These are phyloP conservation scores for Candida xiaguanensis DNA, from an alignment of 805 yeast species.

Conservation along the genomic window DNA sequence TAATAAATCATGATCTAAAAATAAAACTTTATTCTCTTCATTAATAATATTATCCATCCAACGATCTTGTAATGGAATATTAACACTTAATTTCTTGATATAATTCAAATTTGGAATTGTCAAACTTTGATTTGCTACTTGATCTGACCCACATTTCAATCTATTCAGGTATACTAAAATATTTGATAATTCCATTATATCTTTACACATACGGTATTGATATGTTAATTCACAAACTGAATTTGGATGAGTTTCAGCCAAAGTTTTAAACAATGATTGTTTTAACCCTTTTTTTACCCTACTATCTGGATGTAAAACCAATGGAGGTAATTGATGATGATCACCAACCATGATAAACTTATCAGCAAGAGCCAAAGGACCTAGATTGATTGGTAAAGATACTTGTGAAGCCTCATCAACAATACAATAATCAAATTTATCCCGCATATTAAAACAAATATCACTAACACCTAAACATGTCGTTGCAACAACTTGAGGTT, in stretches of 20 bases:
- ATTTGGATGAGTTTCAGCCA: slow-evolving; percentile 70
- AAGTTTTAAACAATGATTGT: slow-evolving; percentile 67
- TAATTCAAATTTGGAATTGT: slow-evolving; percentile 36
- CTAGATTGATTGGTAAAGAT: slow-evolving; percentile 85
- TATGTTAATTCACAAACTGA: slow-evolving; percentile 72
- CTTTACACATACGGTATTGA: slow-evolving; percentile 92
- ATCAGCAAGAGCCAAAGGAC: slow-evolving; percentile 76
- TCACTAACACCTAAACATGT: slow-evolving; percentile 80
- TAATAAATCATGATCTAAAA: slow-evolving; percentile 72
- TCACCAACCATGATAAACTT: slow-evolving; percentile 94
- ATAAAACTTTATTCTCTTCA: slow-evolving; percentile 60
- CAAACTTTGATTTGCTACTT: slow-evolving; percentile 59
- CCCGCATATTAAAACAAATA: slow-evolving; percentile 50
- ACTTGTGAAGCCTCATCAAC: slow-evolving; percentile 97
- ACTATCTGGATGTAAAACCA: slow-evolving; percentile 57
- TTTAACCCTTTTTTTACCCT: slow-evolving; percentile 68
- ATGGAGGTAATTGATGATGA: slow-evolving; percentile 89
- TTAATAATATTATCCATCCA: slow-evolving; percentile 63
- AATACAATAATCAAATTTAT: slow-evolving; percentile 83
- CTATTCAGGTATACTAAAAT: slow-evolving; percentile 71
- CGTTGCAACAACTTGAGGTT: slow-evolving; percentile 76
- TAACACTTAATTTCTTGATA: slow-evolving; percentile 9
- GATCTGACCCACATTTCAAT: slow-evolving; percentile 68
- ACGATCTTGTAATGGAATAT: slow-evolving; percentile 7
- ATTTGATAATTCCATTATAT: slow-evolving; percentile 81